Evolutionary conservation across 2,329 filamentous ascomycete genomes (phyloP).

Genomic region (Verticillium nonalfalfae): DNA sequence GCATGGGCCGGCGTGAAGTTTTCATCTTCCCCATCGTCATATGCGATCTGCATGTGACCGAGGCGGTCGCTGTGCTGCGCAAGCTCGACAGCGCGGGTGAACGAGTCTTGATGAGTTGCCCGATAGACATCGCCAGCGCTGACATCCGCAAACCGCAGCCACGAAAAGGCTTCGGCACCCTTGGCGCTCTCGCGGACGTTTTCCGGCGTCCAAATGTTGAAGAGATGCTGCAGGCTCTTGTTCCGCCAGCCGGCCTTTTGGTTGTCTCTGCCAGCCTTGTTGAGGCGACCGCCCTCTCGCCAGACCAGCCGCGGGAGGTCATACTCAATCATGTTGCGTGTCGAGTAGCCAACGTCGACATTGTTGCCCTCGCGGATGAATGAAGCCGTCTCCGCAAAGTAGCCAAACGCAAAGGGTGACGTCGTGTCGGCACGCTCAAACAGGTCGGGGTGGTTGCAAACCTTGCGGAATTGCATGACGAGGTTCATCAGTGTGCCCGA

Average conservation of each 20-base stretch:
- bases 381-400: slow-evolving; percentile 91
- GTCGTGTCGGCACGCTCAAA: slow-evolving; percentile 92
- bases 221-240: slow-evolving; percentile 69
- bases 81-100: slow-evolving; percentile 65
- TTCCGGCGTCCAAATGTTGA: slow-evolving; percentile 86
- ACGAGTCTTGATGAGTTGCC: slow-evolving; percentile 62
- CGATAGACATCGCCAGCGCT: slow-evolving; percentile 68
- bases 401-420: slow-evolving; percentile 76
- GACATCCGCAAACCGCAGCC: slow-evolving; percentile 78
- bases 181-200: slow-evolving; percentile 62
- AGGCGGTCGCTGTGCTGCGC: slow-evolving; percentile 51
- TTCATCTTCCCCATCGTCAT: slow-evolving; percentile 58
- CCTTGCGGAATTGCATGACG: slow-evolving; percentile 99
- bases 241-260: slow-evolving; percentile 69
- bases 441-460: slow-evolving; percentile 96
- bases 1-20: slow-evolving; percentile 67
- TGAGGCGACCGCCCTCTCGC: slow-evolving; percentile 69
- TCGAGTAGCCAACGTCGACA: slow-evolving; percentile 79
- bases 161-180: slow-evolving; percentile 69
- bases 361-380: slow-evolving; percentile 84
- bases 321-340: slow-evolving; percentile 80
- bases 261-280: slow-evolving; percentile 69
- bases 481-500: slow-evolving; percentile 97
- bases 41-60: slow-evolving; percentile 59
- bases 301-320: slow-evolving; percentile 76